Conservation (phyloP, 2,329 filamentous ascomycete species). For the Domatiomyces globalis region DNA sequence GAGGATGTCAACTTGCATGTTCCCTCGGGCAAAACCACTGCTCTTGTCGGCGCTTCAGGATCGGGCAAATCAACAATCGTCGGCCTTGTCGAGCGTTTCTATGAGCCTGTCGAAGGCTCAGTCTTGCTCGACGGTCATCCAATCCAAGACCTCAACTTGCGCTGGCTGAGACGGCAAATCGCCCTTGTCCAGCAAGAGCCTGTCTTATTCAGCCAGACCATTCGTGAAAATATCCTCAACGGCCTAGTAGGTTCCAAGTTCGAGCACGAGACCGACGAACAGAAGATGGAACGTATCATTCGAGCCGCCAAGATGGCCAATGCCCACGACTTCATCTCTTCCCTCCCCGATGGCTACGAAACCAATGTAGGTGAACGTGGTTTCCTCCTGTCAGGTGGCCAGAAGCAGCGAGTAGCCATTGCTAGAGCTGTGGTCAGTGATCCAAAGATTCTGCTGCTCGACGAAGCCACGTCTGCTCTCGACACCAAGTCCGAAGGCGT, state of each 20-base stretch:
- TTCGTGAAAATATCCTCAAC: conserved; percentile 78
- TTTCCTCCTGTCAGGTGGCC: conserved; percentile 81
- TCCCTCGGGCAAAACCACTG: conserved; percentile 81
- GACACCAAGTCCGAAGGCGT: conserved; percentile 92
- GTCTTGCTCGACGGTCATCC: conserved; percentile 74
- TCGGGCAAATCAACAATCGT: conserved; percentile 93
- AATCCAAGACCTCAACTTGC: conserved; percentile 66
- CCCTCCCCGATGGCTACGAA: conserved; percentile 75
- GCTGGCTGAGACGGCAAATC: conserved; percentile 85
- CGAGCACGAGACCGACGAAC: conserved; percentile 54
- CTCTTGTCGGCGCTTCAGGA: conserved; percentile 83
- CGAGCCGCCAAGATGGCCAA: conserved; percentile 82
- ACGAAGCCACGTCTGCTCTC: conserved; percentile 86
- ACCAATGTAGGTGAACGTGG: conserved; percentile 93
- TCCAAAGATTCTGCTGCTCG: conserved; percentile 79
- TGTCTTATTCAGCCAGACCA: conserved; percentile 75
- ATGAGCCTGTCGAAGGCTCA: conserved; percentile 67
- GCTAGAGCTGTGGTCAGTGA: conserved; percentile 80
- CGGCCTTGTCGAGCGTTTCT: conserved; percentile 85
- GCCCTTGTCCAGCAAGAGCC: conserved; percentile 88
- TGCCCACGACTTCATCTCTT: conserved; percentile 77
- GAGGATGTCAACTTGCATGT: conserved; percentile 64
- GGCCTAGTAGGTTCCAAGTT: conserved; percentile 73
- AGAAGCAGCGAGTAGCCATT: conserved; percentile 94
- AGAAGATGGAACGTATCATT: conserved; percentile 55